Evolutionary conservation across 352 stramenopile species (phyloP).

Genomic region (Plasmopara muralis): DNA sequence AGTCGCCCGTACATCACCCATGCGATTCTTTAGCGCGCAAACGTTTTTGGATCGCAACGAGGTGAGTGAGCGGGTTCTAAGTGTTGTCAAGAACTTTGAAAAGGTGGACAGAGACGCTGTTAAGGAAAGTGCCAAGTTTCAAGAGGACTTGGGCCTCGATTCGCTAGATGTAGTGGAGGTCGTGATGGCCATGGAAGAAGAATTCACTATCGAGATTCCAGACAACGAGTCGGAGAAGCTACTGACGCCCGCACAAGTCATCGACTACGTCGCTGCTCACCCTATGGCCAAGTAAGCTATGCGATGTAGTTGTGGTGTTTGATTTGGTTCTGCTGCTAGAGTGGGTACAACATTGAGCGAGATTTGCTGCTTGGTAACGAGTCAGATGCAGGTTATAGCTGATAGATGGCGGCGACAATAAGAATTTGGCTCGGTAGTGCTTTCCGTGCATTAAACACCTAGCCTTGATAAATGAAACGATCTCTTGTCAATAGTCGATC

Average conservation of each 20-base stretch:
- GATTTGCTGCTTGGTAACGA: conserved; percentile 14
- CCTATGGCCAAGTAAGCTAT: conserved; percentile 97
- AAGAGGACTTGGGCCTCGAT: conserved; percentile 97
- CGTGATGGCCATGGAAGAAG: conserved; percentile 99
- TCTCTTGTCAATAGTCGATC: conserved; percentile 23
- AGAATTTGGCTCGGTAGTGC: conserved; percentile 3
- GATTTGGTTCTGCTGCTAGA: not conserved
- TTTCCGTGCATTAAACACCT: conserved; percentile 7
- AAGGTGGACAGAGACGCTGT: conserved; percentile 96
- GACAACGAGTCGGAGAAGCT: conserved; percentile 99
- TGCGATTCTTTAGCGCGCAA: conserved; percentile 78
- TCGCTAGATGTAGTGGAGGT: conserved; percentile 95
- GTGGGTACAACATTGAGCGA: conserved; percentile 1
- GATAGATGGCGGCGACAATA: not conserved
- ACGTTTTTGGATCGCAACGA: conserved; percentile 88
- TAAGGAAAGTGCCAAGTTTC: conserved; percentile 90
- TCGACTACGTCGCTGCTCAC: conserved; percentile 98
- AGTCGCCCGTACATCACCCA: conserved; percentile 13
- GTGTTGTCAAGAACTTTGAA: conserved; percentile 99
- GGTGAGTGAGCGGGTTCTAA: conserved; percentile 95
- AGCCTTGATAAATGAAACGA: conserved; percentile 29
- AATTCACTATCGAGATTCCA: conserved; percentile 99
- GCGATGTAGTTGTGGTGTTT: conserved; percentile 7
- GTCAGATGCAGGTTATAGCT: conserved; percentile 25
- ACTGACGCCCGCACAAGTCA: conserved; percentile 92